Percentiles rank a stretch among this genome's conserved stretches.
Evolutionary conservation across 257 asterid genomes (phyloP).

Genomic region (Ehretia macrophylla): DNA sequence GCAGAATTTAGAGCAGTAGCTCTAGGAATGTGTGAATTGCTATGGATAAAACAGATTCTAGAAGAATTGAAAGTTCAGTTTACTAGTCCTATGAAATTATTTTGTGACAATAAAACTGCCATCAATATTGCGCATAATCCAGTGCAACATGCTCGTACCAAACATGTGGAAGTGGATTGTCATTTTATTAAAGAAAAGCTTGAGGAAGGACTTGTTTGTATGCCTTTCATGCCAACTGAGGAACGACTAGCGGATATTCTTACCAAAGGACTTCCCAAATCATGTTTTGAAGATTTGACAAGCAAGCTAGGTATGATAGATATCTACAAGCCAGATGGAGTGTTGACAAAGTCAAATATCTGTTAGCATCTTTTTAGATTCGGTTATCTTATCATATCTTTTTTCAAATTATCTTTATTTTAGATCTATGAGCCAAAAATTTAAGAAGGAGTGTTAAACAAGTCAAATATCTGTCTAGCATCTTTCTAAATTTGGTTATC

Average conservation of each 20-base stretch:
- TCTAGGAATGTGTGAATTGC: neutral
- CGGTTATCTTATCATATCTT: too few relatives aligned
- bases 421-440: too few relatives aligned
- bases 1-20: neutral
- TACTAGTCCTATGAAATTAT: neutral
- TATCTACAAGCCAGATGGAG: constrained; percentile 6
- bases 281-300: neutral
- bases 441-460: constrained; percentile 2
- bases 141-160: neutral
- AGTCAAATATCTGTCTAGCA: too few relatives aligned
- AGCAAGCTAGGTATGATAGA: constrained; percentile 10
- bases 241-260: constrained; percentile 1
- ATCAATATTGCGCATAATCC: neutral
- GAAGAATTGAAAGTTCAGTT: neutral
- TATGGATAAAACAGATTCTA: neutral
- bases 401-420: too few relatives aligned
- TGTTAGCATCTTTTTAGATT: too few relatives aligned
- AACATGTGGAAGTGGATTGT: neutral
- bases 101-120: neutral
- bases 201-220: neutral
- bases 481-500: too few relatives aligned
- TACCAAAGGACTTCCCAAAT: neutral
- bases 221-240: neutral
- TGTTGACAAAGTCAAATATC: neutral
- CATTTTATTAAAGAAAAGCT: constrained; percentile 7